Conservation (phyloP, 2,329 filamentous ascomycete species). For the Monilinia aucupariae region DNA sequence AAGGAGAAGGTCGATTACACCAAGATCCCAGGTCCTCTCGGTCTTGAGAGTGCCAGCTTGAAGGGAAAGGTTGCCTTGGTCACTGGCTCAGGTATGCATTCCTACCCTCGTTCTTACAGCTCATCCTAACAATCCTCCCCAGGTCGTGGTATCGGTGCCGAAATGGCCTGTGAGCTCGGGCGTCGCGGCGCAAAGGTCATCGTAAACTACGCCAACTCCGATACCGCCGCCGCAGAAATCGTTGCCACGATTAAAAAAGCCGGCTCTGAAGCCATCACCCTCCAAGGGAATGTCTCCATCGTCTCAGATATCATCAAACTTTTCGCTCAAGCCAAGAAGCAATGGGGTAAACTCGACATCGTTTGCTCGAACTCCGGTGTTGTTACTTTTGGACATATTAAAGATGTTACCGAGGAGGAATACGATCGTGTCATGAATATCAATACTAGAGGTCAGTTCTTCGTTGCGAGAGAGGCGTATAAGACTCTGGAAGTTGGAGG, state of each 20-base stretch:
- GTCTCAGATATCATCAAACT: slow-evolving; percentile 37
- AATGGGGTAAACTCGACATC: slow-evolving; percentile 34
- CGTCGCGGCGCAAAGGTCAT: slow-evolving; percentile 59
- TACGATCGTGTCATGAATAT: slow-evolving; percentile 50
- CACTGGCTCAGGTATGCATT: slow-evolving; percentile 32
- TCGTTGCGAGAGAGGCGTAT: slow-evolving; percentile 70
- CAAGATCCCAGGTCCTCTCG: slow-evolving; percentile 24
- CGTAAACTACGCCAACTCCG: slow-evolving; percentile 50
- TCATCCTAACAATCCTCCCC: neutral
- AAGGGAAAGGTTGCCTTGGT: slow-evolving; percentile 33
- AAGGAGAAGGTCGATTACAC: slow-evolving; percentile 9
- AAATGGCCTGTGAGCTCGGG: slow-evolving; percentile 61
- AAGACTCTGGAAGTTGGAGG: slow-evolving; percentile 65
- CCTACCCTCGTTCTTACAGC: no score
- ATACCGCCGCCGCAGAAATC: slow-evolving; percentile 58
- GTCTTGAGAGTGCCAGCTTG: slow-evolving; percentile 25
- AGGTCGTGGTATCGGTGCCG: slow-evolving; percentile 61
- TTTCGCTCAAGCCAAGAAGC: slow-evolving; percentile 29
- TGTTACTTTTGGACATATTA: slow-evolving; percentile 44
- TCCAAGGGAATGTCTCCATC: slow-evolving; percentile 54
- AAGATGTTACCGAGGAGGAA: slow-evolving; percentile 32
- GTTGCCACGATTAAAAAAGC: slow-evolving; percentile 54
- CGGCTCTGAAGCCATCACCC: slow-evolving; percentile 49
- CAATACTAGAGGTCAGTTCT: slow-evolving; percentile 66
- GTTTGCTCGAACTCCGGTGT: slow-evolving; percentile 40